Evolutionary conservation across 352 stramenopile genomes (phyloP).

Genomic region (Phytophthora sansomeana): DNA sequence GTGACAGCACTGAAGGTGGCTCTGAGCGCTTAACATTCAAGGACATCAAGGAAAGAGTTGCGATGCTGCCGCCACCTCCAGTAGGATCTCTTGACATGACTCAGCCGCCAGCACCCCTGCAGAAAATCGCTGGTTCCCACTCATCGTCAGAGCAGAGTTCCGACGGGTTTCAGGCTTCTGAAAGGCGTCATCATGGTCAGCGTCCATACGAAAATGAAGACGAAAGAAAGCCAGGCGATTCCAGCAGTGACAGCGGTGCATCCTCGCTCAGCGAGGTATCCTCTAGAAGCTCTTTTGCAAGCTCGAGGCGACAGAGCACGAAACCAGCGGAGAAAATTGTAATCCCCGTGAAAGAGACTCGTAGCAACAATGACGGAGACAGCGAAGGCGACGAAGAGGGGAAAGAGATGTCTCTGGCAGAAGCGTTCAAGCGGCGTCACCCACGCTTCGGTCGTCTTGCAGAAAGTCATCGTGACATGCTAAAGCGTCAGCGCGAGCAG

Average conservation of each 20-base stretch:
- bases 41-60: conserved; percentile 34
- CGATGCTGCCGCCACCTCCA: conserved; percentile 44
- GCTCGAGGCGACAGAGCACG: conserved; percentile 8
- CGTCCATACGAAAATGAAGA: conserved; percentile 28
- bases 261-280: conserved; percentile 9
- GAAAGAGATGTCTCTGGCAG: conserved; percentile 51
- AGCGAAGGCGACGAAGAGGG: conserved; percentile 8
- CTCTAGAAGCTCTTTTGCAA: conserved; percentile 14
- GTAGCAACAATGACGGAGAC: conserved; percentile 2
- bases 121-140: conserved; percentile 6
- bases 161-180: not conserved
- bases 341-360: conserved; percentile 19
- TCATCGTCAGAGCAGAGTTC: conserved; percentile 17
- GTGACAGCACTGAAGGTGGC: not conserved
- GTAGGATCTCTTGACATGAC: conserved; percentile 58
- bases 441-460: conserved; percentile 57
- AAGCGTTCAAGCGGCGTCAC: conserved; percentile 67
- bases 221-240: conserved; percentile 37
- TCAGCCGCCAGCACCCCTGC: conserved; percentile 43
- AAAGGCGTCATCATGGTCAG: not conserved
- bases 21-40: conserved; percentile 22
- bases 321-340: conserved; percentile 33
- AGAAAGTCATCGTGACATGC: conserved; percentile 35
- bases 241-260: conserved; percentile 16
- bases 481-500: conserved; percentile 41